Base-by-base conservation (phyloP, 2,329 filamentous ascomycete species). In the Fusarium sp. region DNA sequence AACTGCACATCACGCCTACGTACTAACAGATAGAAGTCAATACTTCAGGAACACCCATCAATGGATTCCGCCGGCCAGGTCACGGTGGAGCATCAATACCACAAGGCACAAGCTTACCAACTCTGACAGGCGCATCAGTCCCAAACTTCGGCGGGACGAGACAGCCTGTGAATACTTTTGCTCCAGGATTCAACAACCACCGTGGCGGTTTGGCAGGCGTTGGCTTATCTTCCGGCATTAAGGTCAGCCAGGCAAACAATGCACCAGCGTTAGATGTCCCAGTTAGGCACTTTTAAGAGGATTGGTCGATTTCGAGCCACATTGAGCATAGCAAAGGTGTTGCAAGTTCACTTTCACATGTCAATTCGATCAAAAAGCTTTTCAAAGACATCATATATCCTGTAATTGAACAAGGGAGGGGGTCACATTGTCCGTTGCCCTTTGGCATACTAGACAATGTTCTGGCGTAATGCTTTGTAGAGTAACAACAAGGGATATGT, bases 211-310 rank as follows among this genome's bases (percentile, higher is more conserved):
- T 76, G 17, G 21, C 68, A 17, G 70, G 73, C 14, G 56, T 77
- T n/a, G 75, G 76, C 9, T 57, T 77, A 15, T 72, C 71, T 9
- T 74, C 76, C 39, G 76, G 74, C 17, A 58, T 77, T 10, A 77
- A 73, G 46, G 69, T 73, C 26, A 76, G 75, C 34, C 75, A 74
- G 44, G 57, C 75, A 8, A 55, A 51, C 19, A 67, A 63, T 20
- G 20, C 43, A n/a, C 56, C 68, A 38, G 64, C 63, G 11, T 34
- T 71, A 12, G 56, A 73, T 32, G 58, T 61, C 14, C 47, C 66
- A 8, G 42, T 44, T 9, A 59, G 52, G 19, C 49, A 46, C 49
- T 52, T 58, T 23, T 74, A 34, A 70, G 19, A 19, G 10, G 8
- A 7, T 36, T 17, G 3, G 20, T 17, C 34, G 34, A 36, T 10